A percentile compares a stretch with the other conserved stretches of the same genome.
phyloP scores from a whole-genome alignment of 768 basidiomycete species.

The Termitomyces sp. region DNA sequence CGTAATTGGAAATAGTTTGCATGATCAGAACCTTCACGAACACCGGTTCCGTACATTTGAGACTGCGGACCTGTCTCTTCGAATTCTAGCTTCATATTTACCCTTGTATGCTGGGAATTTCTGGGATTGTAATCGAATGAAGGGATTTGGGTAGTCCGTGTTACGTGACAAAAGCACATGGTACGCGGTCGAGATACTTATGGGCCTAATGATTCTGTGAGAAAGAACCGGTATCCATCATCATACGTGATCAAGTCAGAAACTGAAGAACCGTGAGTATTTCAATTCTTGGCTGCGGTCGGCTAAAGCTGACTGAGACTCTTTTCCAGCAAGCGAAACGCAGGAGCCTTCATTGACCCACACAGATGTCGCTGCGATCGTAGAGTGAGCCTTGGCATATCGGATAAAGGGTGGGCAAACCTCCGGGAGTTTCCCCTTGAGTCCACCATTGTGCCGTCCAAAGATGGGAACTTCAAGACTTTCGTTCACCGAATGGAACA shows the following conservation, averaged over 20 bases:
- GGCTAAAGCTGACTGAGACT: conserved; percentile 1
- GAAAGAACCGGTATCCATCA: not conserved
- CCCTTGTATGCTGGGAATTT: not conserved
- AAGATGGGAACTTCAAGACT: conserved; percentile 24
- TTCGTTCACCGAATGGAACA: conserved; percentile 1
- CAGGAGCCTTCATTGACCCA: conserved; percentile 59
- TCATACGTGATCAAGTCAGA: not conserved
- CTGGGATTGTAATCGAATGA: not conserved
- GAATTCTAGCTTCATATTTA: not conserved
- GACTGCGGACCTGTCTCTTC: conserved; percentile 5
- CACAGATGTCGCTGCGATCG: conserved; percentile 35
- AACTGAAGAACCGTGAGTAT: conserved; percentile 23
- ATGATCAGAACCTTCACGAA: conserved; percentile 1
- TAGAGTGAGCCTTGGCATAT: not conserved
- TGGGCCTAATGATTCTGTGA: not conserved
- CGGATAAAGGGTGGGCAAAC: conserved; percentile 19
- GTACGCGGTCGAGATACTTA: not conserved
- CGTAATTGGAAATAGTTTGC: conserved; percentile 5
- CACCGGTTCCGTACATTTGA: not conserved
- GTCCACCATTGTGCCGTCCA: conserved; percentile 61
- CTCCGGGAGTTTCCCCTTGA: conserved; percentile 49
- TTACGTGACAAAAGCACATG: conserved; percentile 1
- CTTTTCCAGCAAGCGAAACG: conserved; percentile 14
- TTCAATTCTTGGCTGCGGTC: conserved; percentile 5
- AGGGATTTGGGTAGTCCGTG: not conserved